phyloP scores from a whole-genome alignment of 805 yeast species.

The Cyberlindnera misumaiensis region DNA sequence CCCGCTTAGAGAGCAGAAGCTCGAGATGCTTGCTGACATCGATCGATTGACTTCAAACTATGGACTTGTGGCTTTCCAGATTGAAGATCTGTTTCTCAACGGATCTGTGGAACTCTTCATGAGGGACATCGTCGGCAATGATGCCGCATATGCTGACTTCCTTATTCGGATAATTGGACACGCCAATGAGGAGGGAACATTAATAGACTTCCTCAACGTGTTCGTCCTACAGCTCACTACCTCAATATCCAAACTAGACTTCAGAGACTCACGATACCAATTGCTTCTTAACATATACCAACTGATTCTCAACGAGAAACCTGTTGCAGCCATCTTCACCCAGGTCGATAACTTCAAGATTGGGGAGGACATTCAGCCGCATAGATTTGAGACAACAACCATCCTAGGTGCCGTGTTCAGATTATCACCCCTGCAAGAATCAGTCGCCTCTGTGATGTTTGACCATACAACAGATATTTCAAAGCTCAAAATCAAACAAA shows the following conservation, averaged over 20 bases:
- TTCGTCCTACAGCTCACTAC: slow-evolving; percentile 36
- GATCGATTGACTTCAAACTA: slow-evolving; percentile 49
- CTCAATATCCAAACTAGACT: slow-evolving; percentile 30
- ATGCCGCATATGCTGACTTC: slow-evolving; percentile 35
- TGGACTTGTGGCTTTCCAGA: slow-evolving; percentile 62
- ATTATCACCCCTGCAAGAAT: slow-evolving; percentile 62
- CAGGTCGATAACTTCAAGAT: slow-evolving; percentile 48
- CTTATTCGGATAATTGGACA: slow-evolving; percentile 49
- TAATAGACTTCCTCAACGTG: slow-evolving; percentile 51
- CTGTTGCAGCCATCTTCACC: slow-evolving; percentile 55
- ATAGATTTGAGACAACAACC: slow-evolving; percentile 52
- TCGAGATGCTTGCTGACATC: slow-evolving; percentile 39
- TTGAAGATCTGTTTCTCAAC: slow-evolving; percentile 44
- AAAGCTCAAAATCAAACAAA: slow-evolving; percentile 38
- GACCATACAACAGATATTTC: slow-evolving; percentile 25
- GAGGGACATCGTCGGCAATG: slow-evolving; percentile 24
- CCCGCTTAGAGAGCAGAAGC: slow-evolving; percentile 30
- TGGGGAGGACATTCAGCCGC: slow-evolving; percentile 37
- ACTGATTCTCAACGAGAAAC: slow-evolving; percentile 49
- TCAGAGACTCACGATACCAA: slow-evolving; percentile 46
- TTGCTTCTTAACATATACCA: slow-evolving; percentile 50
- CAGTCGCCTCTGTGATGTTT: slow-evolving; percentile 43
- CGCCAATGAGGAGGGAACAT: slow-evolving; percentile 60
- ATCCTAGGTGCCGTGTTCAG: slow-evolving; percentile 72
- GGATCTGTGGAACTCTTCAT: slow-evolving; percentile 23